Percentiles rank a stretch among this genome's conserved stretches.
Conservation (phyloP, 108 stramenopile genomes). For the Craspedostauros australis region DNA sequence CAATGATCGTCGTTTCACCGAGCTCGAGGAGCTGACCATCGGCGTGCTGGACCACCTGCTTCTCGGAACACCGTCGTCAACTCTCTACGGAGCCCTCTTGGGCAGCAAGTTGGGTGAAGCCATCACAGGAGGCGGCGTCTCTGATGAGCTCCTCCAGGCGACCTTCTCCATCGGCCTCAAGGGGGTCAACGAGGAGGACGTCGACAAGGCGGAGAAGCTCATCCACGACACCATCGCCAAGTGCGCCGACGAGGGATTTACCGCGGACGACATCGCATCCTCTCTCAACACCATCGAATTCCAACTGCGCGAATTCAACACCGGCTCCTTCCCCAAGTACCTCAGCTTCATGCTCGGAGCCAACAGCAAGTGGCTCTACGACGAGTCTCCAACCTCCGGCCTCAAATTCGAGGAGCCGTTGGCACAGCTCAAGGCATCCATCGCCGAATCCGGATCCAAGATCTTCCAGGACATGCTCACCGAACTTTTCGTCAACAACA, state of each 20-base stretch:
- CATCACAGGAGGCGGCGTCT: slow-evolving; percentile 91
- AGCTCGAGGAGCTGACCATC: slow-evolving; percentile 77
- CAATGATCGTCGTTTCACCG: slow-evolving; percentile 79
- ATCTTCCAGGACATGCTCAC: slow-evolving; percentile 84
- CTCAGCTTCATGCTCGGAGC: slow-evolving; percentile 93
- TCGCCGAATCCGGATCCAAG: slow-evolving; percentile 66
- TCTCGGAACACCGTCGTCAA: slow-evolving; percentile 87
- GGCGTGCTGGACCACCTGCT: slow-evolving; percentile 89
- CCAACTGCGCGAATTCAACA: slow-evolving; percentile 94
- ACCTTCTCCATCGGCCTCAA: slow-evolving; percentile 91
- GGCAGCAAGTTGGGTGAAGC: slow-evolving; percentile 86
- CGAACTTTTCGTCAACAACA: slow-evolving; percentile 80
- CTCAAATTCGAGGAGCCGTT: slow-evolving; percentile 91
- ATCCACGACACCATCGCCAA: slow-evolving; percentile 74
- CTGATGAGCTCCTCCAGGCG: slow-evolving; percentile 88
- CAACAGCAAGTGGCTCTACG: slow-evolving; percentile 93
- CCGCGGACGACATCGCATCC: slow-evolving; percentile 80
- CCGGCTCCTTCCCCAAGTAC: slow-evolving; percentile 94
- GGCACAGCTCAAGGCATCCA: slow-evolving; percentile 76
- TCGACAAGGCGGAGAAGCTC: slow-evolving; percentile 70
- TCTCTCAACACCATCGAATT: slow-evolving; percentile 96
- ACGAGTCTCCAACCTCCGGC: slow-evolving; percentile 76
- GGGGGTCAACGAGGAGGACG: slow-evolving; percentile 76
- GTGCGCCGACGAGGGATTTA: slow-evolving; percentile 87
- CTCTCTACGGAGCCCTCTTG: slow-evolving; percentile 86